phyloP scores from a whole-genome alignment of 2,329 filamentous ascomycete genomes.

The Lachnellula hyalina region DNA sequence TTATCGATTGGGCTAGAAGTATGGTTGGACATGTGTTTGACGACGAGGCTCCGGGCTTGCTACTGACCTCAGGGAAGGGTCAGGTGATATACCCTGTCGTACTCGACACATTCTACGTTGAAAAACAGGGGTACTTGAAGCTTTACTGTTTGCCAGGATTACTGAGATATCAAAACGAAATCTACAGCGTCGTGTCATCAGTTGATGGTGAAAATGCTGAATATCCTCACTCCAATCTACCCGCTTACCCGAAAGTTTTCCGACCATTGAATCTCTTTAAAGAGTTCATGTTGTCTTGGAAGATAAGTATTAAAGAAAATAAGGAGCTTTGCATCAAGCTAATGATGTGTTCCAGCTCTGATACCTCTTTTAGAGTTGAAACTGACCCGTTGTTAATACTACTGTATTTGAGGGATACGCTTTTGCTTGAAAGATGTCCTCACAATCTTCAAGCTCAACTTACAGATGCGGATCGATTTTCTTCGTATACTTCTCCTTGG shows the following conservation, averaged over 20 bases:
- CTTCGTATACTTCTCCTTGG: neutral
- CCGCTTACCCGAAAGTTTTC: neutral
- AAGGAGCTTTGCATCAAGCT: neutral
- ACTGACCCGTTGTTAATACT: neutral
- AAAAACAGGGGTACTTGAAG: constrained; percentile 1
- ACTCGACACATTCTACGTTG: neutral
- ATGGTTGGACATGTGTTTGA: constrained; percentile 3
- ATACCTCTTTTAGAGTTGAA: neutral
- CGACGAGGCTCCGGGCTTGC: neutral
- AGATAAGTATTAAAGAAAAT: neutral
- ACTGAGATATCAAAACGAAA: constrained; percentile 1
- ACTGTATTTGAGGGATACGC: neutral
- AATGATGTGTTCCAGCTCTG: neutral
- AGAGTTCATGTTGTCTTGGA: neutral
- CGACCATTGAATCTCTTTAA: neutral
- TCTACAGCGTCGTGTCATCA: neutral
- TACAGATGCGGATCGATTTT: neutral
- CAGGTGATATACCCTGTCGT: constrained; percentile 1
- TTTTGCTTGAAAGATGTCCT: neutral
- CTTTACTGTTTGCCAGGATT: neutral
- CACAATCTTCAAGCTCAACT: neutral
- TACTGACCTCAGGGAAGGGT: constrained; percentile 3
- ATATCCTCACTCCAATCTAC: neutral
- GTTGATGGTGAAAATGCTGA: neutral
- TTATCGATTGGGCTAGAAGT: neutral